Evolutionary conservation across 1,284 basidiomycete species (phyloP), one percentile per base, ranked within the genome.

Genomic region (Ustilago sp.): DNA sequence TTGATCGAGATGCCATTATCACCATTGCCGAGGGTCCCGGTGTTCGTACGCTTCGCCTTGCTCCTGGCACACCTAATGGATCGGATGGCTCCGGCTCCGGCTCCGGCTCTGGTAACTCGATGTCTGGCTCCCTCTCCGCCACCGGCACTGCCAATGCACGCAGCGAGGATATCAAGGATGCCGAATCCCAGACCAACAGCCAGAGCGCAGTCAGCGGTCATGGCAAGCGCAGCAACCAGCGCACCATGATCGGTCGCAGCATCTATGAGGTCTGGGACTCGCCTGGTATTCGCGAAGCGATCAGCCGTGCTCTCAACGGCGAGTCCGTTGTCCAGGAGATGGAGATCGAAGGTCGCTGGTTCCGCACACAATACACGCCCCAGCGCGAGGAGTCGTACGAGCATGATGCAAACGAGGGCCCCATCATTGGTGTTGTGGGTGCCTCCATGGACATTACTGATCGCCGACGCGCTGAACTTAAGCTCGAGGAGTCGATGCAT

Each of bases 361-460:
- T 83, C 78, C 70, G 80, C 31, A 83, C 82, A 4, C 77, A 79
- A 38, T 83, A 82, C 67, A 80, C 79, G 8, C 81, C 82, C 4
- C 71, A 82, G 61, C 70, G 81, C 53, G 71, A 77, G 6, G 74
- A 78, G 45, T 65, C 65, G 8, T 67, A 73, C 64, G 70, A 72
- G 41, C 60, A 61, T 35, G 80, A 80, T 12, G 76, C 56, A 51
- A 66, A 60, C 66, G 74, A 79, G 35, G 74, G 73, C 2, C 23
- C 68, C 19, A 80, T 84, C 67, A 79, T 82, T 9, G 86, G 86
- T 35, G 85, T 86, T 43, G 85, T 86, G 35, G 82, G 86, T 38
- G 85, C 86, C n/a, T 85, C 82, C 17, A 80, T 84, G 75, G 85
- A 87, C 63, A 84, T 86, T 43, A 86, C 86, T 7, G 86, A 86